phyloP scores from a whole-genome alignment of 352 stramenopile species.

The Pythium rishiriense region DNA sequence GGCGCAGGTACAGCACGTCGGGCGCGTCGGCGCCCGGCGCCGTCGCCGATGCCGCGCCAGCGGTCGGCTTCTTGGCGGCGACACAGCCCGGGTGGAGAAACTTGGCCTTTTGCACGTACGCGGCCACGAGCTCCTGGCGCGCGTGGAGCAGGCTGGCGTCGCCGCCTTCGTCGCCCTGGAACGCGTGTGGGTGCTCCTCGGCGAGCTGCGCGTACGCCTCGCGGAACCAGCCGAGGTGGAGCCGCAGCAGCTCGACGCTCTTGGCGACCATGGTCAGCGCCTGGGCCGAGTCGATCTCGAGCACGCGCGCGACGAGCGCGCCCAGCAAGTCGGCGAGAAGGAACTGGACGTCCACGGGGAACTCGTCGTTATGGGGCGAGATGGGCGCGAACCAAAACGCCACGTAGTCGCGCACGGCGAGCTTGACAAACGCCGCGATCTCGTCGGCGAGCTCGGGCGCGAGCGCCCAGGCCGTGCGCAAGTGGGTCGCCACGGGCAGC shows the following conservation, averaged over 20 bases:
- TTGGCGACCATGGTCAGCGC: constrained; percentile 64
- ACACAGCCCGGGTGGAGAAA: constrained; percentile 76
- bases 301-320: constrained; percentile 49
- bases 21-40: constrained; percentile 28
- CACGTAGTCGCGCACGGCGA: constrained; percentile 63
- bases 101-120: constrained; percentile 54
- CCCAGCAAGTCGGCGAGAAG: constrained; percentile 64
- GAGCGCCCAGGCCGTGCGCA: constrained; percentile 60
- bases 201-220: constrained; percentile 69
- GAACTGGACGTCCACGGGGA: constrained; percentile 65
- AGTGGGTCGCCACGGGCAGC: constrained; percentile 54
- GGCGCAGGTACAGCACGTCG: constrained; percentile 63
- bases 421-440: constrained; percentile 50
- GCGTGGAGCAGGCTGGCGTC: constrained; percentile 46
- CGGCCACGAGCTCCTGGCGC: constrained; percentile 55
- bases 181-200: constrained; percentile 57
- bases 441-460: constrained; percentile 62
- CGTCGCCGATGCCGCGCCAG: constrained; percentile 23
- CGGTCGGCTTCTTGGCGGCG: constrained; percentile 4
- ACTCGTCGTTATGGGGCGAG: constrained; percentile 59
- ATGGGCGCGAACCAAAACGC: constrained; percentile 65
- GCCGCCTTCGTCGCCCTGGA: constrained; percentile 51
- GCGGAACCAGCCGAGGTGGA: constrained; percentile 81
- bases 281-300: constrained; percentile 71
- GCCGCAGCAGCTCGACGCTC: constrained; percentile 58